Percentiles rank a stretch among this genome's conserved stretches.
phyloP scores from a whole-genome alignment of 1,284 basidiomycete genomes.

The Sanghuangporus sanghuang region DNA sequence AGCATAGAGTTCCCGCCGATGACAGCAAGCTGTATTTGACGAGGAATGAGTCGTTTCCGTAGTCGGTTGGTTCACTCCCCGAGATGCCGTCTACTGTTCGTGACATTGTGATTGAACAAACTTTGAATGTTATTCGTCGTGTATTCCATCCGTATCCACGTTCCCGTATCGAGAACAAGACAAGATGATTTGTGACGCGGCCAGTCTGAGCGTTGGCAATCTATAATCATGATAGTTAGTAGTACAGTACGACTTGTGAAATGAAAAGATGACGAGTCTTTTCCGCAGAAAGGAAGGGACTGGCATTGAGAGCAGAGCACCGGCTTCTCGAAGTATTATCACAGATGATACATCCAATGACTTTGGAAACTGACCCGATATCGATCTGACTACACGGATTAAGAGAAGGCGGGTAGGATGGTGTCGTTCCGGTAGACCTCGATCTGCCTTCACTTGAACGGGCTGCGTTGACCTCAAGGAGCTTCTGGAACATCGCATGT shows the following conservation, averaged over 20 bases:
- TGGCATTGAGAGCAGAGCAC: slow-evolving; percentile 3
- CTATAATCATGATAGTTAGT: background rate
- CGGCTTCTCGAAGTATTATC: background rate
- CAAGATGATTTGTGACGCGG: slow-evolving; percentile 2
- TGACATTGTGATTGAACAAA: background rate
- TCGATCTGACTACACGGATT: background rate
- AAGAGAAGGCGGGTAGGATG: slow-evolving; percentile 6
- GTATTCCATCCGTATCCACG: slow-evolving; percentile 1
- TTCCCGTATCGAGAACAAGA: background rate
- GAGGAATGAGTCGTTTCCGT: slow-evolving; percentile 8
- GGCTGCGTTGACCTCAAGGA: slow-evolving; percentile 2
- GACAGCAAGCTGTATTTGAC: slow-evolving; percentile 8
- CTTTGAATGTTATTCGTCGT: background rate
- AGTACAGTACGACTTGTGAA: background rate
- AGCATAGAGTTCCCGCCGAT: background rate
- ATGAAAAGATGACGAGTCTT: background rate
- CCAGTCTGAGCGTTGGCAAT: slow-evolving; percentile 10
- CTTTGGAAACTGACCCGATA: slow-evolving; percentile 6
- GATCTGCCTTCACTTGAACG: background rate
- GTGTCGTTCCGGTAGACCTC: background rate
- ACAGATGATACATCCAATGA: slow-evolving; percentile 2
- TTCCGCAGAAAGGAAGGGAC: slow-evolving; percentile 8
- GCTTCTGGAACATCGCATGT: background rate
- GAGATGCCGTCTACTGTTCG: background rate
- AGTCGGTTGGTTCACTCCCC: background rate